Conservation (phyloP, 768 basidiomycete species). For the Suillus weaverae region DNA sequence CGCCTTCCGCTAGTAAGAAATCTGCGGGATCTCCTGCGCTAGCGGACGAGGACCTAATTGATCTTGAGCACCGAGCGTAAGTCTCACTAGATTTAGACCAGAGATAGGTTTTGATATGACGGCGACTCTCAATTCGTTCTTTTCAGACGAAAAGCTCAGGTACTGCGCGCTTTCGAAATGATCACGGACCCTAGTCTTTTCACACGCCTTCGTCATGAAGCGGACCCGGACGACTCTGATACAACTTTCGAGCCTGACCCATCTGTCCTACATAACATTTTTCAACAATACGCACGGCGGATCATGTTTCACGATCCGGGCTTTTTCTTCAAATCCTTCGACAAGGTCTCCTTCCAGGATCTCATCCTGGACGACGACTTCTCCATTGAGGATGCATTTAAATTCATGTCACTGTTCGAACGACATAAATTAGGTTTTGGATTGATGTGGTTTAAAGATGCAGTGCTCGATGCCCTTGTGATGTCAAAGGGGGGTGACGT, state of each 20-base stretch:
- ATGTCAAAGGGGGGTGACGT: slow-evolving; percentile 12
- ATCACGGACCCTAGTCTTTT: slow-evolving; percentile 8
- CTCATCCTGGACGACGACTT: slow-evolving; percentile 34
- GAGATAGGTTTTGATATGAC: background rate
- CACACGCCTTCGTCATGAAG: background rate
- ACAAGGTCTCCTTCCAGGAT: slow-evolving; percentile 34
- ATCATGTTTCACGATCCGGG: slow-evolving; percentile 30
- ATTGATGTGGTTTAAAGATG: slow-evolving; percentile 29
- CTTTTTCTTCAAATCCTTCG: slow-evolving; percentile 29
- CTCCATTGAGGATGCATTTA: slow-evolving; percentile 20
- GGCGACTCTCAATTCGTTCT: background rate
- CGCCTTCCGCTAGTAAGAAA: background rate
- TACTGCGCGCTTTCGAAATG: background rate
- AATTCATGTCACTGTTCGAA: slow-evolving; percentile 11
- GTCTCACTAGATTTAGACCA: background rate
- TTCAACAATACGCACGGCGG: slow-evolving; percentile 29
- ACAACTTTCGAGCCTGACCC: too few species aligned
- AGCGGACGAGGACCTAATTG: slow-evolving; percentile 22
- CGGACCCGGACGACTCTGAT: background rate
- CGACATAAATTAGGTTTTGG: slow-evolving; percentile 13
- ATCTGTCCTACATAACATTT: background rate
- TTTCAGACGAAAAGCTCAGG: slow-evolving; percentile 10
- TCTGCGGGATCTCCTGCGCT: background rate
- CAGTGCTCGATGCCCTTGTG: slow-evolving; percentile 24
- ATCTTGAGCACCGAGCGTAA: slow-evolving; percentile 14